Evolutionary conservation across 306 rosid genomes (phyloP), one percentile per base, ranked within the genome.

Genomic region (Arachis stenosperma): DNA sequence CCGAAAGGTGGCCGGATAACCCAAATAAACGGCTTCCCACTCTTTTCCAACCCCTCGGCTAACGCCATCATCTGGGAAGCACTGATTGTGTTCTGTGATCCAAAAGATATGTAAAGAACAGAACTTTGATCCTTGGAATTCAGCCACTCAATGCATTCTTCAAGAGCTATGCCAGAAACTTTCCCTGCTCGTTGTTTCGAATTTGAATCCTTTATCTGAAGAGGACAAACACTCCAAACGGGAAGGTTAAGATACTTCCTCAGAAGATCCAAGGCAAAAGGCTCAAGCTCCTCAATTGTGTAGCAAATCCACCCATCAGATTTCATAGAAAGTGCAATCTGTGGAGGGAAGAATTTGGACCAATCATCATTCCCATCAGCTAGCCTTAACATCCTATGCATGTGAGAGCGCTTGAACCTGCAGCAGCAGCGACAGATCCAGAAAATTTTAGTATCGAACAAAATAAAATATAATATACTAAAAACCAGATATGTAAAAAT

Each of bases 1-100:
- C 90, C 97, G 2, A 78, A 4, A 5, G 97, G 98, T 3, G 98
- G 96, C 74, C 93, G 83, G 12, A 86, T 82, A 0, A 88, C 91
- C 98, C 96, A 93, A 17, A 93, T 79, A 73, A 90, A 90, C 1
- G 77, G 50, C 30, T 50, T 86, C 0, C 70, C 79, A 52, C 93
- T 87, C 42, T 72, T 58, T 75, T 93, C 98, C 74, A 90, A 79
- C 0, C 93, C 98, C 0, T 39, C 60, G 1, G 98, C 96, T 42
- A 93, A 60, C 2, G 87, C 90, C 89, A 80, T 82, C 97, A 93
- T 90, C 22, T 88, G 91, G 57, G 83, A 48, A 0, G 75, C 79
- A 30, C 76, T 75, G 12, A 93, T 84, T 0, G 96, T 86, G 84
- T 90, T 86, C 83, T 93, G 98, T 9, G 98, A 93, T 7, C 98